Conservation (phyloP, 2,329 filamentous ascomycete genomes). For the Pseudophaeomoniella oleicola region DNA sequence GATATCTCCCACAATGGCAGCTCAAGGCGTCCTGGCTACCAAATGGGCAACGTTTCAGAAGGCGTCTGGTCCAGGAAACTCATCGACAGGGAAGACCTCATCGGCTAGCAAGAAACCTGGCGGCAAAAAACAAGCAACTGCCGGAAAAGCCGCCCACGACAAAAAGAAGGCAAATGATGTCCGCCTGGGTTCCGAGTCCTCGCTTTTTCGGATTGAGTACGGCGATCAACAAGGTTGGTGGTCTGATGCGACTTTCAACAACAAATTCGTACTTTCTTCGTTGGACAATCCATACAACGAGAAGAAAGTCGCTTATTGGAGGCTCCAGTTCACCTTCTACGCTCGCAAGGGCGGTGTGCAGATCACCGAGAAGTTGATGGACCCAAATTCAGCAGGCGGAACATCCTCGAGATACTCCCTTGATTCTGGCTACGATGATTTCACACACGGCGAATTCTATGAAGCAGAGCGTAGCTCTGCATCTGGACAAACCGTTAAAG, state of each 20-base stretch:
- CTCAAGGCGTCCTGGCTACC: too few species aligned
- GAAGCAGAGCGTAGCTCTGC: not conserved
- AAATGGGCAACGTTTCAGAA: too few species aligned
- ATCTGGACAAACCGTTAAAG: not conserved
- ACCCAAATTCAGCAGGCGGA: not conserved
- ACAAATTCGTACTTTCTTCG: not conserved
- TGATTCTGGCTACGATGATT: not conserved
- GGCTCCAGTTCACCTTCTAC: not conserved
- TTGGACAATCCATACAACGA: not conserved
- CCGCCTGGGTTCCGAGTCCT: not conserved
- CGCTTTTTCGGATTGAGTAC: not conserved
- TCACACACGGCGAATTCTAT: not conserved
- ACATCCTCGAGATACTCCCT: not conserved
- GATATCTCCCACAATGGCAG: too few species aligned
- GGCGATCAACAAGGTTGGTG: not conserved
- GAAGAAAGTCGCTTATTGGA: not conserved
- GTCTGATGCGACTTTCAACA: not conserved
- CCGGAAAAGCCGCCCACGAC: not conserved
- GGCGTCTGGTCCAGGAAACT: too few species aligned
- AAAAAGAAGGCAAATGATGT: not conserved
- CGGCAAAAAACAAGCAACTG: not conserved
- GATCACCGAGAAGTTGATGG: not conserved
- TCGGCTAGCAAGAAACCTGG: not conserved
- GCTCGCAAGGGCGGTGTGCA: not conserved
- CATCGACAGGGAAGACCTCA: too few species aligned